Percentiles rank a stretch among this genome's conserved stretches.
These are phyloP conservation scores for Trichodelitschia bisporula DNA, from an alignment of 495 filamentous ascomycete species.

Conservation along the genomic window DNA sequence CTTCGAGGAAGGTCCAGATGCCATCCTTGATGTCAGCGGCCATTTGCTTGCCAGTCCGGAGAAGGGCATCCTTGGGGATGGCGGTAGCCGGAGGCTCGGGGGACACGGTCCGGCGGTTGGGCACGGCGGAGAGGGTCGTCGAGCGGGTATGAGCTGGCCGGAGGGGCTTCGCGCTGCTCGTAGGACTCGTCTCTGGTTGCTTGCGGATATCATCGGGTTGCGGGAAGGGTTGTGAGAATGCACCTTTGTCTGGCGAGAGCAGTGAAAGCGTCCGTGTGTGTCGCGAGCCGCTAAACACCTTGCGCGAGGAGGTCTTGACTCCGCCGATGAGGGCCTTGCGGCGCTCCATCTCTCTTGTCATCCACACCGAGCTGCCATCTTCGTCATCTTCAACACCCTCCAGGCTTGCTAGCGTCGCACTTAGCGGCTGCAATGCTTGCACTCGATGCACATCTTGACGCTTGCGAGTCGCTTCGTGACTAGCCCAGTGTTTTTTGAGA, in stretches of 20 bases:
- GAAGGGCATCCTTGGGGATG: conserved; percentile 22
- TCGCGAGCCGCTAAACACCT: conserved; percentile 42
- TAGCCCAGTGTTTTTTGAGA: conserved; percentile 64
- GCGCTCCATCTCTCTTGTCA: conserved; percentile 29
- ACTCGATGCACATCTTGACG: conserved; percentile 36
- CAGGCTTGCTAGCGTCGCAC: conserved; percentile 7
- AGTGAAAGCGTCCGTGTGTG: conserved; percentile 66
- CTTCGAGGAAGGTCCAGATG: conserved; percentile 91
- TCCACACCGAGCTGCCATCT: conserved; percentile 17
- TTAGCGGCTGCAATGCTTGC: conserved; percentile 22
- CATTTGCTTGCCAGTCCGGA: conserved; percentile 59
- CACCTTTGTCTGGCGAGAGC: conserved; percentile 45
- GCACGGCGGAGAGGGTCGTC: background rate
- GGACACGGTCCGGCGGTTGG: conserved; percentile 2
- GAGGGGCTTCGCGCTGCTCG: background rate
- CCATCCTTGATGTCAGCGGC: conserved; percentile 75
- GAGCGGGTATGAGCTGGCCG: too few species aligned
- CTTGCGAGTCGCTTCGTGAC: conserved; percentile 51
- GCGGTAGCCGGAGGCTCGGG: conserved; percentile 9
- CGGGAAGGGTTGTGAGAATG: conserved; percentile 16
- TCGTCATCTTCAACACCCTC: conserved; percentile 8
- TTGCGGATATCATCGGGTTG: conserved; percentile 13
- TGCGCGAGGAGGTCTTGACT: conserved; percentile 20
- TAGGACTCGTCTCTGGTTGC: conserved; percentile 12
- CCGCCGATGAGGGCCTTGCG: conserved; percentile 28